A percentile compares a stretch with the other conserved stretches of the same genome.
Conservation (phyloP, 1,284 basidiomycete genomes). For the Tremellales sp. region DNA sequence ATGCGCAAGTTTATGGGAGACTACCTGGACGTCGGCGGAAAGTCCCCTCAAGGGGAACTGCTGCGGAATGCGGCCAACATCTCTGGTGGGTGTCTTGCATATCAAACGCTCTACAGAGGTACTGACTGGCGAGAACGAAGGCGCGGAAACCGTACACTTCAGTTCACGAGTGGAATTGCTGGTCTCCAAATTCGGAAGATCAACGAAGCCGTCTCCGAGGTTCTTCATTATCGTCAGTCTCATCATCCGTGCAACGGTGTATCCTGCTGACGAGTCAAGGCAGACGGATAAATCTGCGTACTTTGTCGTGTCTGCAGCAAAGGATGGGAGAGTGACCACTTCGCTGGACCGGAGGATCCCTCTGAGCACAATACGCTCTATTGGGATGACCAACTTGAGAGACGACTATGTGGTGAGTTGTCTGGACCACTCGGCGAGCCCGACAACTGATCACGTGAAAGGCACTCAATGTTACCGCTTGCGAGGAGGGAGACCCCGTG, state of each 20-base stretch:
- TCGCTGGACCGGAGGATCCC: conserved; percentile 84
- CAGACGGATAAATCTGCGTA: conserved; percentile 88
- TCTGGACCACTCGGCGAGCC: not conserved
- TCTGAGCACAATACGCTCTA: conserved; percentile 76
- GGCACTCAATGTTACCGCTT: conserved; percentile 67
- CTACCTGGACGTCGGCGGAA: conserved; percentile 85
- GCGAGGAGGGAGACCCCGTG: conserved; percentile 92
- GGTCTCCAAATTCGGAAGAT: conserved; percentile 80
- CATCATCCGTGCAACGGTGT: not conserved
- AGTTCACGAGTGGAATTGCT: conserved; percentile 81
- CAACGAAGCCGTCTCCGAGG: conserved; percentile 87
- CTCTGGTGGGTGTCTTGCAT: conserved; percentile 56
- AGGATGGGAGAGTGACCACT: conserved; percentile 62
- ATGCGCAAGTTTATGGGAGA: conserved; percentile 96
- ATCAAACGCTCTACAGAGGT: not conserved
- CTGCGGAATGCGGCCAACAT: conserved; percentile 71
- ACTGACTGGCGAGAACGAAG: conserved; percentile 8
- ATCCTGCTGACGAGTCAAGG: not conserved
- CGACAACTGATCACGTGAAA: conserved; percentile 23
- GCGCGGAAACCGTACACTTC: conserved; percentile 75
- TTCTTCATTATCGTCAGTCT: conserved; percentile 78
- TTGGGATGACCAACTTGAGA: conserved; percentile 80
- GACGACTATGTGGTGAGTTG: conserved; percentile 88
- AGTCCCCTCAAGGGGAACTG: conserved; percentile 74
- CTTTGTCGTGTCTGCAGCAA: conserved; percentile 68